Base-by-base conservation (phyloP, 345 rosid genomes). In the Citrus inodora region DNA sequence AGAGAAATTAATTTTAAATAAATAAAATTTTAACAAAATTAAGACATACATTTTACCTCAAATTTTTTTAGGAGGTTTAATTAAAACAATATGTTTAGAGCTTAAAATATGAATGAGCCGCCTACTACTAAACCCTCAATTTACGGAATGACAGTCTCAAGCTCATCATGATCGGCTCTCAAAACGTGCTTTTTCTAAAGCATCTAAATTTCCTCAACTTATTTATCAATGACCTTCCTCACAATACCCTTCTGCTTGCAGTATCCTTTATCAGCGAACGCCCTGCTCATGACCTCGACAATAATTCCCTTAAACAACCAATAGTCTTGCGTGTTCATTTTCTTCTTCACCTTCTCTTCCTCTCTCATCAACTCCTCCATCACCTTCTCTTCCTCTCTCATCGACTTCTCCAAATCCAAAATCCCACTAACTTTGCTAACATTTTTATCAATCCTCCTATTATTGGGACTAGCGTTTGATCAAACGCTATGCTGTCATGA, bases 111-210 rank as follows among this genome's bases (percentile, higher is more conserved):
- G 35, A 33, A 4, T 33, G 35, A 33, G 35, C 1, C 35, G 6
- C 35, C 6, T 33, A 5, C 35, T 76, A 96, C 94, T 55, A 83
- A 48, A 28, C 95, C 87, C 71, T 97, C 97, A 35, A 91, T 88
- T 73, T 94, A 97, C 0, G 97, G 97, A 78, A 94, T 89, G 78
- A 94, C 99, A 0, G 97, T 96, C 88, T 96, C 98, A 24, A 96
- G 92, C 92, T 96, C 99, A 78, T 89, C 95, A 76, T 92, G 99
- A 84, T 96, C 98, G 68, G 94, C 94, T 78, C 97, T 85, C 83
- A 96, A 75, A 33, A 84, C 83, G 65, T 96, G 97, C 84, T 93
- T 96, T 78, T 80, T 90, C 76, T 92, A 93, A 25, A 92, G 83
- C 93, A 94, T 93, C 82, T 92, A 94, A 19, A 92, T 86, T 83